phyloP scores from a whole-genome alignment of 83 land plant species.

The Picea engelmannii region DNA sequence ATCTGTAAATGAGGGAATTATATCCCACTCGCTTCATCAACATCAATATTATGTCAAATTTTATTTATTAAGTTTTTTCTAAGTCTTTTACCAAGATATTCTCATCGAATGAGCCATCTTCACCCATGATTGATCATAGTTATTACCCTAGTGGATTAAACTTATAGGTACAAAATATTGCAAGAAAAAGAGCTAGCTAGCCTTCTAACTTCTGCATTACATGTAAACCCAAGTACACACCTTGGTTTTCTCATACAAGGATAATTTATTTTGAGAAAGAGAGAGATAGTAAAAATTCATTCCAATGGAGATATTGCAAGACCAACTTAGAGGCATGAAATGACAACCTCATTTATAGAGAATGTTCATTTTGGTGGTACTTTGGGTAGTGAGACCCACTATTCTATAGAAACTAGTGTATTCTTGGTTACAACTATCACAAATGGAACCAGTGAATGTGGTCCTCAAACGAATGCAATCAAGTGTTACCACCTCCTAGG shows the following conservation, averaged over 20 bases:
- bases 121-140: not conserved
- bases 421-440: constrained; percentile 23
- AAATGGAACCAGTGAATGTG: constrained; percentile 33
- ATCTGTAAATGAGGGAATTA: no score
- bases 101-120: not conserved
- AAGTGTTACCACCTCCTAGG: constrained; percentile 25
- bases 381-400: constrained; percentile 19
- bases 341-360: constrained; percentile 16
- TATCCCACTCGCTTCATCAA: no score
- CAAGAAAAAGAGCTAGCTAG: not conserved
- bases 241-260: not conserved
- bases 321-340: constrained; percentile 25
- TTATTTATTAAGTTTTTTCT: not conserved
- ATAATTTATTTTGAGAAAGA: not conserved
- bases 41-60: not conserved
- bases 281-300: not conserved
- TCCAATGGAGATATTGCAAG: constrained; percentile 13
- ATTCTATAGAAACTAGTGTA: constrained; percentile 19
- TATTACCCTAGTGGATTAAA: not conserved
- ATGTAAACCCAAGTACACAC: not conserved
- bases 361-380: constrained; percentile 17
- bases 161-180: not conserved
- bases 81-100: not conserved
- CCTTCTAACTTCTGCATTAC: not conserved
- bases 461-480: constrained; percentile 33